These are phyloP conservation scores for Trametes cubensis DNA, from an alignment of 768 basidiomycete species.

Conservation along the genomic window DNA sequence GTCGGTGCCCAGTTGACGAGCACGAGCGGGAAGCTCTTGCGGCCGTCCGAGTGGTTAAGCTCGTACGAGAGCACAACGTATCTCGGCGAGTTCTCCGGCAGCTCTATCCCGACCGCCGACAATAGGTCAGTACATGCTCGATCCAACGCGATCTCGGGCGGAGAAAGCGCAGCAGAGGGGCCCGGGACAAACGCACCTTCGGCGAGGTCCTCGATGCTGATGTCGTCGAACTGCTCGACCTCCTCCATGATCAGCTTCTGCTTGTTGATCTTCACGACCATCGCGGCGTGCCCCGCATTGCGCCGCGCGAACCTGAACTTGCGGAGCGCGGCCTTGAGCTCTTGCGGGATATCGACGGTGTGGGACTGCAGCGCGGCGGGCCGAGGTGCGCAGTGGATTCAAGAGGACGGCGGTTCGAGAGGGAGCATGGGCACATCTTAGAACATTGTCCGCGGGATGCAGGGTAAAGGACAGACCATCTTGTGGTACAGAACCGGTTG, in stretches of 20 bases:
- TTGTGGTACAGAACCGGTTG: too few species aligned
- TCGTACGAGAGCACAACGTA: constrained; percentile 87
- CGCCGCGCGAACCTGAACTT: constrained; percentile 80
- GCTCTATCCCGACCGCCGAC: constrained; percentile 49
- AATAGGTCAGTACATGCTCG: not conserved
- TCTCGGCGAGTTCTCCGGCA: constrained; percentile 86
- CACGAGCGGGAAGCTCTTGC: constrained; percentile 83
- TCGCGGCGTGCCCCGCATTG: constrained; percentile 69
- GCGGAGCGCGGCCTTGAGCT: constrained; percentile 75
- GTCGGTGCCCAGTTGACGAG: constrained; percentile 88
- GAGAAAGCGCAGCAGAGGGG: not conserved
- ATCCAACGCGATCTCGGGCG: constrained; percentile 5
- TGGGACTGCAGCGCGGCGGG: constrained; percentile 45
- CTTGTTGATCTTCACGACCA: constrained; percentile 92
- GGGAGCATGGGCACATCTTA: not conserved
- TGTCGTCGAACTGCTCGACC: constrained; percentile 76
- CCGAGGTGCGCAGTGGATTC: too few species aligned
- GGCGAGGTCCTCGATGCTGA: constrained; percentile 82
- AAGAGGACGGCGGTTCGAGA: too few species aligned
- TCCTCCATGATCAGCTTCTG: constrained; percentile 78
- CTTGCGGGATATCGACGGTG: constrained; percentile 85
- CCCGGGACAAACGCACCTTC: constrained; percentile 57
- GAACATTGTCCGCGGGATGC: not conserved
- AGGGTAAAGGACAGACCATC: constrained; percentile 15
- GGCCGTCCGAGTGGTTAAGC: constrained; percentile 76